phyloP scores from a whole-genome alignment of 179 eudicot genomes.

The Spergularia azorica region DNA sequence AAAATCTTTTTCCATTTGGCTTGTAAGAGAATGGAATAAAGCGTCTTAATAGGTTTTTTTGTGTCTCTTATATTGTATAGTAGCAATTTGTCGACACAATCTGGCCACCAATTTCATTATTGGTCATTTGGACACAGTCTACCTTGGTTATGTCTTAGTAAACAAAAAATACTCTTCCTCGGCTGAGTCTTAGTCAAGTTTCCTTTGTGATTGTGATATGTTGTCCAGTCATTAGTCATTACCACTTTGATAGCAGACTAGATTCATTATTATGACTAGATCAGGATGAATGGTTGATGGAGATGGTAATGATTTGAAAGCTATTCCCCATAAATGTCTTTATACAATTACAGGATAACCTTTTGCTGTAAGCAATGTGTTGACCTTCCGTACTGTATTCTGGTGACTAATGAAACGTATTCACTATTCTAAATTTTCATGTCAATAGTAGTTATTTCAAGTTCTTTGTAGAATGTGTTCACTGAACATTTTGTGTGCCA shows the following conservation, averaged over 20 bases:
- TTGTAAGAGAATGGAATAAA: no score
- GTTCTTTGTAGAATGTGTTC: no score
- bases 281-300: background rate
- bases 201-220: background rate
- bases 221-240: background rate
- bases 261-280: background rate
- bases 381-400: slow-evolving; percentile 9
- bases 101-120: no score
- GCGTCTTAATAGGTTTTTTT: no score
- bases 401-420: background rate
- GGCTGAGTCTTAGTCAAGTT: background rate
- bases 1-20: no score
- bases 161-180: background rate
- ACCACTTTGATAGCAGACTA: background rate
- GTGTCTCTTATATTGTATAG: no score
- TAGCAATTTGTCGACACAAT: no score
- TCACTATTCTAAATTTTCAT: background rate
- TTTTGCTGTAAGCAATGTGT: background rate
- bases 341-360: background rate
- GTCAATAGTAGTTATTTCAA: background rate
- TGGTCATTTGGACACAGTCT: no score
- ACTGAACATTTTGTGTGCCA: slow-evolving; percentile 1
- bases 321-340: background rate
- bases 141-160: no score
- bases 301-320: background rate